Evolutionary conservation across 1,284 basidiomycete species (phyloP).

Genomic region (Pseudozyma thailandica): DNA sequence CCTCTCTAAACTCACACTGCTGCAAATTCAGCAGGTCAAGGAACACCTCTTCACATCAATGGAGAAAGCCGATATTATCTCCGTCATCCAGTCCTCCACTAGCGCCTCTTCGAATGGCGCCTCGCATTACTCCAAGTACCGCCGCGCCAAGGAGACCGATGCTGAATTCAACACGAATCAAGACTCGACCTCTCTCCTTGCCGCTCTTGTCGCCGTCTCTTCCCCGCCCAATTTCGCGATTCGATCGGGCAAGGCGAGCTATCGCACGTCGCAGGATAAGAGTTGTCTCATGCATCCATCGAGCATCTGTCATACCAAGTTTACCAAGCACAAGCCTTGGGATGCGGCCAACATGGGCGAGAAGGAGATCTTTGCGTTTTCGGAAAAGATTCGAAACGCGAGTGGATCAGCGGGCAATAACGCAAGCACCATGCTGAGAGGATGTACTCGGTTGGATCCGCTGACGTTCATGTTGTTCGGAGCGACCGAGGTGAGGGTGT

Average conservation of each 20-base stretch:
- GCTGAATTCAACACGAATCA: constrained; percentile 73
- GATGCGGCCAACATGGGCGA: constrained; percentile 70
- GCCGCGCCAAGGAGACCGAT: constrained; percentile 70
- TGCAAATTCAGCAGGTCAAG: constrained; percentile 86
- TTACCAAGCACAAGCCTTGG: constrained; percentile 70
- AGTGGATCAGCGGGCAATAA: constrained; percentile 70
- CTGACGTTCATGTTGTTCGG: constrained; percentile 93
- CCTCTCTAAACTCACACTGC: constrained; percentile 82
- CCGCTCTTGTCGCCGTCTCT: constrained; percentile 85
- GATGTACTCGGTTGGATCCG: constrained; percentile 77
- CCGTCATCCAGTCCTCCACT: constrained; percentile 50
- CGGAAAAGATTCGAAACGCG: constrained; percentile 84
- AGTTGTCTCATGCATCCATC: constrained; percentile 84
- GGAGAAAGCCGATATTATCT: constrained; percentile 73
- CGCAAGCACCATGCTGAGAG: constrained; percentile 79
- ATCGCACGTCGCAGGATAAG: constrained; percentile 86
- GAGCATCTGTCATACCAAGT: constrained; percentile 84
- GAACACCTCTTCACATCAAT: constrained; percentile 81
- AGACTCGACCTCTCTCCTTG: constrained; percentile 81
- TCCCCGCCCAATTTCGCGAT: constrained; percentile 94
- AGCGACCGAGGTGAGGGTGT: constrained; percentile 77
- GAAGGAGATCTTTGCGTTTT: constrained; percentile 84
- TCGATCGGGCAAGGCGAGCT: constrained; percentile 77
- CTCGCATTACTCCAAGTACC: constrained; percentile 25
- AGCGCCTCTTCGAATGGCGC: constrained; percentile 10